phyloP scores from a whole-genome alignment of 192 early-diverging fungal species.

The Mortierella claussenii region DNA sequence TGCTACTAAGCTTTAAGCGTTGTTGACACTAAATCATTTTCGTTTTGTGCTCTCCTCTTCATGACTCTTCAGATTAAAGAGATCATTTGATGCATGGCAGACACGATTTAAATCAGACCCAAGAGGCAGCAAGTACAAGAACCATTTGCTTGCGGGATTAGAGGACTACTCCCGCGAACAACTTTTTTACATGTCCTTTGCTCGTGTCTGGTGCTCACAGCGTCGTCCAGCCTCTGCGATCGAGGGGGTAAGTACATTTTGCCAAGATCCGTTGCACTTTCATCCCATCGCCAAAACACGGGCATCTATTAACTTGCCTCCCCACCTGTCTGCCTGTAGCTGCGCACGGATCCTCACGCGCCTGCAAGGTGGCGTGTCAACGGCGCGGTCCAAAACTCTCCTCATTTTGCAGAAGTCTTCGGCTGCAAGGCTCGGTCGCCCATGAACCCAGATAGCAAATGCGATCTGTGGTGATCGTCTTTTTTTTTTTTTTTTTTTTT shows the following conservation, averaged over 20 bases:
- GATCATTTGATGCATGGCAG: slow-evolving; percentile 42
- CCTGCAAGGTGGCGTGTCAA: slow-evolving; percentile 75
- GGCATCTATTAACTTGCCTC: no score
- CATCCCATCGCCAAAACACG: no score
- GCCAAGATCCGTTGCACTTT: no score
- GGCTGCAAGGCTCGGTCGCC: slow-evolving; percentile 63
- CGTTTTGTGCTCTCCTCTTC: background rate
- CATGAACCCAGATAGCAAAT: slow-evolving; percentile 78
- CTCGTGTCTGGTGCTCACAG: slow-evolving; percentile 73
- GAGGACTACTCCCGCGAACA: slow-evolving; percentile 66
- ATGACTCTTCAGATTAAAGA: slow-evolving; percentile 48
- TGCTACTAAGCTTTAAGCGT: background rate
- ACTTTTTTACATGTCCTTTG: slow-evolving; percentile 76
- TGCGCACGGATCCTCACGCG: slow-evolving; percentile 74
- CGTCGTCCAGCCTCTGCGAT: slow-evolving; percentile 56
- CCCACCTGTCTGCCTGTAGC: no score
- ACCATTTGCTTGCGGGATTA: slow-evolving; percentile 61
- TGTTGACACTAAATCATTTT: slow-evolving; percentile 13
- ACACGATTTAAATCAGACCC: slow-evolving; percentile 34
- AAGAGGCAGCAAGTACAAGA: slow-evolving; percentile 38
- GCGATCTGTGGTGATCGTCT: slow-evolving; percentile 58
- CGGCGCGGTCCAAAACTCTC: slow-evolving; percentile 75
- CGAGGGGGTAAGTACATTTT: slow-evolving; percentile 54
- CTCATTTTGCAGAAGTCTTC: slow-evolving; percentile 78
- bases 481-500: background rate